Evolutionary conservation across 345 rosid genomes (phyloP), one percentile per base, ranked within the genome.

Genomic region (Euphorbia lathyris): DNA sequence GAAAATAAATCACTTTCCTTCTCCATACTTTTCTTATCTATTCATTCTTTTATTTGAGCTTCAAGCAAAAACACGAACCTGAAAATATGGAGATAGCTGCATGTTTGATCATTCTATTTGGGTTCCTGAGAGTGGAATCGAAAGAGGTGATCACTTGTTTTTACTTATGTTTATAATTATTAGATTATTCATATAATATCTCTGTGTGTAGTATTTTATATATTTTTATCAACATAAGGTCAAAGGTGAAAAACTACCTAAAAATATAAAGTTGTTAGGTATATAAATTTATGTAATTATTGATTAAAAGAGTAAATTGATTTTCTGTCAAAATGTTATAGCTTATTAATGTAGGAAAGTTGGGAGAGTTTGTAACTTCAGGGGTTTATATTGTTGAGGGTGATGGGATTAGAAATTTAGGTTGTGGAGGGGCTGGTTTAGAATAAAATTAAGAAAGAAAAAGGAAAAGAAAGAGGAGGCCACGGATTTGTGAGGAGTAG

Each of bases 121-220:
- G 98, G 98, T 93, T 91, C 97, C 98, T 19, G 98, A 88, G 74
- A 97, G 97, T 76, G 98, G 98, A 84, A 93, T 93, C 90, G 98
- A 93, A 91, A 93, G 98, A 93, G 98, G 98, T 93, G 98, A 93
- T 81, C 76, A 77, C 83, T 86, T 88, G 86, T 78, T 83, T 64
- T 79, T 79, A 81, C 40, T 75, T 84, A 83, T 74, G 71, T 82
- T 81, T 81, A 65, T 80, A 25, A 73, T 68, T 58, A 34, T 66
- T 16, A 67, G 72, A 75, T 80, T n/a, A n/a, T 29, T 73, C 48
- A 76, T 74, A 71, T 8, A 53, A 20, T 32, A 38, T 29, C 48
- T 63, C 40, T 65, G 60, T 63, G 43, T 61, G 20, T n/a, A 61
- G 64, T 45, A 43, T 77, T 69, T 27, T 43, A 61, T 72, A 22